Conservation (phyloP, 345 rosid species). For the Brassica incana region DNA sequence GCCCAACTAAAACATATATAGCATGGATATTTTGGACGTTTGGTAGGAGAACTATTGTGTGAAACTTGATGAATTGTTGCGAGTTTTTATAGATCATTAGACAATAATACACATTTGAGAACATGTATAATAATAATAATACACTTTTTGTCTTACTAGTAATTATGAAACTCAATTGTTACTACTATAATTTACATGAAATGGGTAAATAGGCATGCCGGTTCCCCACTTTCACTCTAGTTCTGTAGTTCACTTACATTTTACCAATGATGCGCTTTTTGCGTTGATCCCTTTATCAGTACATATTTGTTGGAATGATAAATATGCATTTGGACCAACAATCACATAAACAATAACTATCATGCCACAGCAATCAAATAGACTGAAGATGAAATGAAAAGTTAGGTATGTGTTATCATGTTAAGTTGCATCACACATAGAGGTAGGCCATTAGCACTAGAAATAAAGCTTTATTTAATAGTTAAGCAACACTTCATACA, state of each 20-base stretch:
- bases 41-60: neutral
- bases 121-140: neutral
- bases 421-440: constrained; percentile 38
- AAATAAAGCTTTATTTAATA: constrained; percentile 15
- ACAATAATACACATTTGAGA: neutral
- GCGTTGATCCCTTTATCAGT: neutral
- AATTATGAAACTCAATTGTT: constrained; percentile 4
- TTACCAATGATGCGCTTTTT: neutral
- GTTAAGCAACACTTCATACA: neutral
- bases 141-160: neutral
- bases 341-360: neutral
- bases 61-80: neutral
- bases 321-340: neutral
- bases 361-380: neutral
- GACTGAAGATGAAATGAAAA: constrained; percentile 12
- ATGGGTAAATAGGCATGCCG: constrained; percentile 4
- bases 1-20: neutral
- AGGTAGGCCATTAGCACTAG: constrained; percentile 33
- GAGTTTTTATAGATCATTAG: neutral
- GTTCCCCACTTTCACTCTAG: neutral
- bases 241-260: neutral
- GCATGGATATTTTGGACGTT: constrained; percentile 5
- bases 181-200: neutral
- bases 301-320: constrained; percentile 16
- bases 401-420: constrained; percentile 32